phyloP scores from a whole-genome alignment of 208 protist genomes.

The Leishmania guyanensis region DNA sequence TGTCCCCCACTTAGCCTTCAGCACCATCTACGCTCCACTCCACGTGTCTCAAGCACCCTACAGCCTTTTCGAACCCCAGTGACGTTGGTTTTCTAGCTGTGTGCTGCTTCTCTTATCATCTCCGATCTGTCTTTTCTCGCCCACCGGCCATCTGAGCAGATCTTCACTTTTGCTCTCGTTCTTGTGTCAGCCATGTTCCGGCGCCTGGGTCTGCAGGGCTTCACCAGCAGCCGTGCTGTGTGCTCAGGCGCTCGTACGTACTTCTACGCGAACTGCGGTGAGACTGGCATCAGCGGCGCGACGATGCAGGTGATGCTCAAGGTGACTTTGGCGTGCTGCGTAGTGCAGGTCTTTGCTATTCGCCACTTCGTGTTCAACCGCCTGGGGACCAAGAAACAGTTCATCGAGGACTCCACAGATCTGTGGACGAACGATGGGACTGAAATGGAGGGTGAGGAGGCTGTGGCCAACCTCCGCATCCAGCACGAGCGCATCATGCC shows the following conservation, averaged over 20 bases:
- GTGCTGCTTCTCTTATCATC: not conserved
- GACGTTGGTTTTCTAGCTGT: not conserved
- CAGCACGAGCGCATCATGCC: slow-evolving; percentile 91
- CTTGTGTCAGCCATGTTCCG: slow-evolving; percentile 50
- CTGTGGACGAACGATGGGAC: slow-evolving; percentile 82
- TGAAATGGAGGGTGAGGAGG: slow-evolving; percentile 84
- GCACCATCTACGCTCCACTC: not conserved
- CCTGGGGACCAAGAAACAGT: slow-evolving; percentile 69
- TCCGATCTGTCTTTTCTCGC: not conserved
- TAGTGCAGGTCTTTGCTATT: slow-evolving; percentile 36
- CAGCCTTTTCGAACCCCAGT: not conserved
- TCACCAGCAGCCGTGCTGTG: slow-evolving; percentile 14
- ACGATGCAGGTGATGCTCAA: slow-evolving; percentile 54
- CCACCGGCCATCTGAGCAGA: not conserved
- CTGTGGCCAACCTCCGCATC: slow-evolving; percentile 83
- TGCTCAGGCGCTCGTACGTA: slow-evolving; percentile 43
- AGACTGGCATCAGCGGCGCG: slow-evolving; percentile 69
- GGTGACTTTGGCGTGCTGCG: slow-evolving; percentile 36
- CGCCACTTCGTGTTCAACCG: slow-evolving; percentile 52
- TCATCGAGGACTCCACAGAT: slow-evolving; percentile 78
- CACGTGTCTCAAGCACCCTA: not conserved
- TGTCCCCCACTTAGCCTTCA: not conserved
- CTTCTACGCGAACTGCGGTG: slow-evolving; percentile 75
- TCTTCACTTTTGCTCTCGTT: not conserved
- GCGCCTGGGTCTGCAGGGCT: slow-evolving; percentile 33